These are phyloP conservation scores for Daldinia childiae DNA, from an alignment of 495 filamentous ascomycete species.

Conservation along the genomic window DNA sequence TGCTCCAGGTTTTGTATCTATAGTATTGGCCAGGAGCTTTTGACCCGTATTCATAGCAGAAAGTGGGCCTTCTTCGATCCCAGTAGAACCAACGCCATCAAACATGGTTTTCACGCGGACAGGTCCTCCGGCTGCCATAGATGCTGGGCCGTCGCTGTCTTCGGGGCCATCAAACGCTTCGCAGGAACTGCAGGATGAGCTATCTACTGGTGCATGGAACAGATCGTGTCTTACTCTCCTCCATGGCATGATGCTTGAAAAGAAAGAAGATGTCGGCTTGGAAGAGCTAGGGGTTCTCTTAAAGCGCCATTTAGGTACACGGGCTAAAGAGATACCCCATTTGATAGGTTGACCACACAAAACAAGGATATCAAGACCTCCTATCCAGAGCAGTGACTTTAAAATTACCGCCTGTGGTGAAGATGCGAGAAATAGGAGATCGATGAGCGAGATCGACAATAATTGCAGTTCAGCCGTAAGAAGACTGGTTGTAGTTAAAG, in stretches of 20 bases:
- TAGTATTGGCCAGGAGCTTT: conserved; percentile 33
- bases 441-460: conserved; percentile 81
- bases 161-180: conserved; percentile 45
- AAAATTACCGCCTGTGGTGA: conserved; percentile 89
- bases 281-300: conserved; percentile 55
- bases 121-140: conserved; percentile 16
- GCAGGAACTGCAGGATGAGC: conserved; percentile 47
- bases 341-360: conserved; percentile 78
- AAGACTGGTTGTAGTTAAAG: conserved; percentile 86
- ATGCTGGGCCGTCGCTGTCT: conserved; percentile 26
- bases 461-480: conserved; percentile 87
- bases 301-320: conserved; percentile 93
- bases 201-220: conserved; percentile 42
- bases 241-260: conserved; percentile 46
- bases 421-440: conserved; percentile 76
- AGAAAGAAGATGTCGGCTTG: conserved; percentile 37
- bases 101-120: conserved; percentile 18
- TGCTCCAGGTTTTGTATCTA: conserved; percentile 28
- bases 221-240: conserved; percentile 46
- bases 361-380: conserved; percentile 79
- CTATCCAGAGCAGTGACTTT: conserved; percentile 85
- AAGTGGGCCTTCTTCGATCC: conserved; percentile 9
- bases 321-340: conserved; percentile 85
- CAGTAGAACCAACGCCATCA: conserved; percentile 10
- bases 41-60: not conserved